Evolutionary conservation across 345 rosid species (phyloP).

Genomic region (Aquilaria yunnanensis): DNA sequence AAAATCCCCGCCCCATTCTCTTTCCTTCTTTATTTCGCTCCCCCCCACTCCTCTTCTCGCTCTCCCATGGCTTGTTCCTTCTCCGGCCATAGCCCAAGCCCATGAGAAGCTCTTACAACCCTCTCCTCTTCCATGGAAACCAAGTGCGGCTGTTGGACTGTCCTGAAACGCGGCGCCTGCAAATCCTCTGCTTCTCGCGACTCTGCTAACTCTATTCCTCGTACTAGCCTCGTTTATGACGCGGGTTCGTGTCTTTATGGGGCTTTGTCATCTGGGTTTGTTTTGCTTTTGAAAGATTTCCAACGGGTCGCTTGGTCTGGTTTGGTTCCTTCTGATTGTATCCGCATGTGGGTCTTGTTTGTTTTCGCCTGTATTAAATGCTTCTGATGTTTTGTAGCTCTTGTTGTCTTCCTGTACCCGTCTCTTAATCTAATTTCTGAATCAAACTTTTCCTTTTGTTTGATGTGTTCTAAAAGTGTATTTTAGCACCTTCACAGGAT

Average conservation of each 20-base stretch:
- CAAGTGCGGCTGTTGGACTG: slow-evolving; percentile 62
- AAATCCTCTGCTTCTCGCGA: slow-evolving; percentile 48
- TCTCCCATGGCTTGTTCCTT: slow-evolving; percentile 19
- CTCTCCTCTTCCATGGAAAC: slow-evolving; percentile 25
- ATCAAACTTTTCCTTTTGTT: no score
- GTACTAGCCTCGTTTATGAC: slow-evolving; percentile 73
- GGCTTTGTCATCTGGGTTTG: neutral
- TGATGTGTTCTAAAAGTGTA: no score
- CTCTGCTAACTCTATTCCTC: slow-evolving; percentile 57
- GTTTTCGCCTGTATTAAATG: slow-evolving; percentile 1
- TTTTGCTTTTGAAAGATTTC: neutral
- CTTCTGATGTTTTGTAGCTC: neutral
- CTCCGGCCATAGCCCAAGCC: slow-evolving; percentile 13
- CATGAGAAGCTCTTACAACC: neutral
- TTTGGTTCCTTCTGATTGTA: neutral
- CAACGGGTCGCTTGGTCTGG: neutral
- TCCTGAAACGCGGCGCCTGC: slow-evolving; percentile 41
- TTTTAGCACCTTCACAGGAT: no score
- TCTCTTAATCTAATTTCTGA: neutral
- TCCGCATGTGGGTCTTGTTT: slow-evolving; percentile 1
- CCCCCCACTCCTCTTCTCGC: neutral
- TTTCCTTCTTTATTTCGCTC: slow-evolving; percentile 2
- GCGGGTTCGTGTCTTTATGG: slow-evolving; percentile 33
- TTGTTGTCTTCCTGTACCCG: neutral
- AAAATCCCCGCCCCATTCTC: neutral